Evolutionary conservation across 306 rosid species (phyloP), one percentile per base, ranked within the genome.

Genomic region (Datisca glomerata): DNA sequence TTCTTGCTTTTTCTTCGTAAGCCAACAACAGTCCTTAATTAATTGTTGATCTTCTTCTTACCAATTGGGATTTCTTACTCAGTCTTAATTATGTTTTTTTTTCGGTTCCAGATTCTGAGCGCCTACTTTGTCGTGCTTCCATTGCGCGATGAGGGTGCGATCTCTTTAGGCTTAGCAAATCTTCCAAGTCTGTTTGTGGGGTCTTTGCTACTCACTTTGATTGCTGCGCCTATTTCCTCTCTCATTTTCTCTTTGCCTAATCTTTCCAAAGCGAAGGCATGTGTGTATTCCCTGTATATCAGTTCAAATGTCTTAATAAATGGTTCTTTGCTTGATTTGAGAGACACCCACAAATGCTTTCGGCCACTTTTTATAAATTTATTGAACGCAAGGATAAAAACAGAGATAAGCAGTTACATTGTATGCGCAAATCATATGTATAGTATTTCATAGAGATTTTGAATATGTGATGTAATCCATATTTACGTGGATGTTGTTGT

Each of bases 91-190:
- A 0, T 49, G 6, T 12, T 12, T 21, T 2, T 4, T 56, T 16
- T 21, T 41, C 6, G 9, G 7, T 20, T 61, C 45, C 70, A 89
- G 97, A 77, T 89, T 68, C 56, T 89, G 84, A 77, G 98, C 71
- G 84, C 98, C 8, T 89, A 84, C 61, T 89, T 89, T 51, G 86
- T 89, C 23, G 81, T 89, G 60, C 89, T 89, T 63, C 98, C 98
- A 3, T 63, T 89, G 79, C 93, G 98, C 0, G 98, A 89, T 29
- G 98, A 89, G 45, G 95, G 93, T 34, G 98, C 86, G 3, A 84
- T 89, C 57, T 83, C 98, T 1, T 34, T 89, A 28, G 98, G 98
- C 47, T 43, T 89, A 25, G 80, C 95, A 11, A 89, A 73, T 43
- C 66, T 89, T 16, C 98, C 98, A 7, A 65, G 79, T 53, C 59